These are phyloP conservation scores for Phytophthora multivora DNA, from an alignment of 352 stramenopile genomes.

Conservation along the genomic window DNA sequence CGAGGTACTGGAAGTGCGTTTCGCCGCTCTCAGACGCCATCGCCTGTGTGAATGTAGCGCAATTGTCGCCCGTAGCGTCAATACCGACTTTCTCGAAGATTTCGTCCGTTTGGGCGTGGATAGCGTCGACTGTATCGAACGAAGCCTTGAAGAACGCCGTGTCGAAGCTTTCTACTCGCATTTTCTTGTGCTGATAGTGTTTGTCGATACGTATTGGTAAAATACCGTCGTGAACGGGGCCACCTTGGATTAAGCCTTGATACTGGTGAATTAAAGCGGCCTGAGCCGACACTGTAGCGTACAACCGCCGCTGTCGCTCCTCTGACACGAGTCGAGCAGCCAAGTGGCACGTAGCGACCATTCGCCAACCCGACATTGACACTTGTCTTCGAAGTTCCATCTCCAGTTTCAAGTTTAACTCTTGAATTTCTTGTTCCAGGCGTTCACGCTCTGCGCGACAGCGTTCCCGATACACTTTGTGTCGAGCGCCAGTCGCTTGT, in stretches of 20 bases:
- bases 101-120: slow-evolving; percentile 14
- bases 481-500: not conserved
- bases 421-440: slow-evolving; percentile 3
- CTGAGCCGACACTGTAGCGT: not conserved
- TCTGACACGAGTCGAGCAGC: slow-evolving; percentile 7
- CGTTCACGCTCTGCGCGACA: not conserved
- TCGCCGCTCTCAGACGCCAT: not conserved
- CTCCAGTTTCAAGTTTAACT: not conserved
- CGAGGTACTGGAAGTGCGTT: slow-evolving; percentile 5
- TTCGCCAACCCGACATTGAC: slow-evolving; percentile 4
- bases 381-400: not conserved
- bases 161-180: slow-evolving; percentile 4
- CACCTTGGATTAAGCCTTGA: not conserved
- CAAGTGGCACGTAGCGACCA: slow-evolving; percentile 3
- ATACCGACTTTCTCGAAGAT: not conserved
- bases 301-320: slow-evolving; percentile 1
- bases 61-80: not conserved
- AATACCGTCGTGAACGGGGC: not conserved
- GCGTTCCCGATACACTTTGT: slow-evolving; percentile 5
- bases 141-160: slow-evolving; percentile 1
- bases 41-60: not conserved
- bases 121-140: not conserved
- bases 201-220: no score
- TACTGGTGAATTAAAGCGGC: slow-evolving; percentile 7
- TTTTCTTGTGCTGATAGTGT: slow-evolving; percentile 3